Percentiles rank a stretch among this genome's conserved stretches.
These are phyloP conservation scores for Xylaria sp. DNA, from an alignment of 495 filamentous ascomycete species.

Conservation along the genomic window DNA sequence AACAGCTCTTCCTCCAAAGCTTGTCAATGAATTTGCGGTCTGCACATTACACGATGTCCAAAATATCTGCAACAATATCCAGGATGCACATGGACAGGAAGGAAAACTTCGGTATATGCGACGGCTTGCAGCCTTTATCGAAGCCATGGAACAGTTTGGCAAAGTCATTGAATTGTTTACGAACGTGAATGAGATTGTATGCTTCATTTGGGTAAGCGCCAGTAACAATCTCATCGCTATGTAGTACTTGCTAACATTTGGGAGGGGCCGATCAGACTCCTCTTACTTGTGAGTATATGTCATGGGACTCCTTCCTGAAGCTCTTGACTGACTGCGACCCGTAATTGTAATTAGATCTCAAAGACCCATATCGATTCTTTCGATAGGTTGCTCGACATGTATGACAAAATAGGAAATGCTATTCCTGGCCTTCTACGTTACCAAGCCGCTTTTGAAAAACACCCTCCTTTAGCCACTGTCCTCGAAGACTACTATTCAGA, in stretches of 20 bases:
- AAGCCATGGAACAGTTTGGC: slow-evolving; percentile 13
- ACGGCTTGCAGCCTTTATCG: neutral
- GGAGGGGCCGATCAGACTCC: slow-evolving; percentile 11
- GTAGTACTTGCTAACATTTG: neutral
- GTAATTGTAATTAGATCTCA: neutral
- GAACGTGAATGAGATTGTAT: slow-evolving; percentile 5
- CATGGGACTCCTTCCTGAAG: neutral
- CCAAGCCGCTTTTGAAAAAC: neutral
- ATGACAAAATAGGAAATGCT: slow-evolving; percentile 1
- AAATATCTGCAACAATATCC: neutral
- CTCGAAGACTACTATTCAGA: slow-evolving; percentile 16
- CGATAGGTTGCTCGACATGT: slow-evolving; percentile 5
- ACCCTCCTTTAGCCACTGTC: slow-evolving; percentile 10
- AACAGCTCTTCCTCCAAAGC: neutral
- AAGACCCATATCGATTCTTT: slow-evolving; percentile 6
- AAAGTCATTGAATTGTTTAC: neutral
- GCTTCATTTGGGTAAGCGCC: slow-evolving; percentile 12
- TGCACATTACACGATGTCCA: neutral
- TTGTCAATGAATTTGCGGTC: slow-evolving; percentile 3
- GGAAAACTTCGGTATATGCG: slow-evolving; percentile 13
- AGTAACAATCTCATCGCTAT: too few species aligned
- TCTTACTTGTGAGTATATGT: neutral
- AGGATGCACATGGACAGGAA: neutral
- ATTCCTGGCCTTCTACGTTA: slow-evolving; percentile 7
- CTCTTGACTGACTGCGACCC: too few species aligned